Percentiles rank a stretch among this genome's conserved stretches.
phyloP scores from a whole-genome alignment of 2,329 filamentous ascomycete genomes.

The Aspergillus sp. region DNA sequence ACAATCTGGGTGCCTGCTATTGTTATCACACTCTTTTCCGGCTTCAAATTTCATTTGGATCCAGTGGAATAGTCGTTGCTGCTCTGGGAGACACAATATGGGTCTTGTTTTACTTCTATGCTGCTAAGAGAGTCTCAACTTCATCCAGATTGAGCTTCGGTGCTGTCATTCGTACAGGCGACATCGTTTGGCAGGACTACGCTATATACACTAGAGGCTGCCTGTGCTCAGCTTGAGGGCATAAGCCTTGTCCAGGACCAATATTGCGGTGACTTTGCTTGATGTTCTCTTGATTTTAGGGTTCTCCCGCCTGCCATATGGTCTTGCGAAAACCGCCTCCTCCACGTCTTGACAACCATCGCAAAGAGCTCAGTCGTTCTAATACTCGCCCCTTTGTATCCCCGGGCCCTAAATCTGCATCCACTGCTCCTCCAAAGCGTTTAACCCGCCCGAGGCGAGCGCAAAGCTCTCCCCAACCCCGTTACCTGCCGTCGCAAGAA shows the following conservation, averaged over 20 bases:
- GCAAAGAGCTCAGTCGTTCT: conserved; percentile 22
- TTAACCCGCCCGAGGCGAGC: conserved; percentile 20
- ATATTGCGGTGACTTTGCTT: too few relatives aligned
- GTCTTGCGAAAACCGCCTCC: conserved; percentile 33
- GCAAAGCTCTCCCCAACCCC: conserved; percentile 21
- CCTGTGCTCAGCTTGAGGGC: too few relatives aligned
- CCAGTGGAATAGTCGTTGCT: too few relatives aligned
- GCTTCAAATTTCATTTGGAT: background rate
- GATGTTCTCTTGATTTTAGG: too few relatives aligned
- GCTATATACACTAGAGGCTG: too few relatives aligned
- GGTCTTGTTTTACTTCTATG: too few relatives aligned
- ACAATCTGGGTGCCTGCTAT: conserved; percentile 13
- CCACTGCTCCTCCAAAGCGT: conserved; percentile 20
- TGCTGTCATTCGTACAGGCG: too few relatives aligned
- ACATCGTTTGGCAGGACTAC: too few relatives aligned
- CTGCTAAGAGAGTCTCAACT: too few relatives aligned
- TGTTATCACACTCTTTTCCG: background rate
- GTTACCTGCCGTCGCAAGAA: conserved; percentile 20
- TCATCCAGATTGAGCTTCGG: too few relatives aligned
- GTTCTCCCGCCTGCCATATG: conserved; percentile 20
- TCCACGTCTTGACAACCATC: conserved; percentile 27
- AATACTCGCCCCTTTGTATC: conserved; percentile 28
- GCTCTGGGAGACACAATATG: too few relatives aligned
- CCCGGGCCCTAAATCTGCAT: conserved; percentile 19
- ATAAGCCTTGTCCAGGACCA: too few relatives aligned